These are phyloP conservation scores for Nakazawaea ernobii DNA, from an alignment of 805 yeast genomes.

Conservation along the genomic window DNA sequence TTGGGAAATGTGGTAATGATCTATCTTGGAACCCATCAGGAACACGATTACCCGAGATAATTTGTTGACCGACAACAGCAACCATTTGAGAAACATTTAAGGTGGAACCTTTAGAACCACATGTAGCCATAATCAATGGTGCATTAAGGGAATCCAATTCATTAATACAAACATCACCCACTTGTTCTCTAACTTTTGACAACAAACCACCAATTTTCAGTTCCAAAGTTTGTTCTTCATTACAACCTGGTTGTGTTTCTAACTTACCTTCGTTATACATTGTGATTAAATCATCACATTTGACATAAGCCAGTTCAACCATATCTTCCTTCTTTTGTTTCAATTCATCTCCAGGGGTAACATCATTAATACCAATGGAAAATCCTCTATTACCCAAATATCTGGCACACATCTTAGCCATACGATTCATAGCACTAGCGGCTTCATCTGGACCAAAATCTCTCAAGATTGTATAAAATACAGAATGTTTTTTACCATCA, in stretches of 20 bases:
- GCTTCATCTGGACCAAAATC: conserved; percentile 98
- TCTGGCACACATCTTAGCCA: conserved; percentile 98
- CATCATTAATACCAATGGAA: conserved; percentile 96
- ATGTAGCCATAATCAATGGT: conserved; percentile 97
- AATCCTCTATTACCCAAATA: conserved; percentile 93
- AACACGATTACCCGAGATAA: conserved; percentile 97
- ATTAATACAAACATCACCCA: conserved; percentile 93
- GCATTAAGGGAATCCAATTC: conserved; percentile 90
- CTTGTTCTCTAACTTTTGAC: conserved; percentile 97
- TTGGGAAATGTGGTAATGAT: conserved; percentile 93
- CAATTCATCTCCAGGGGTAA: conserved; percentile 83
- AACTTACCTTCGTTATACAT: conserved; percentile 76
- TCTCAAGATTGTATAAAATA: conserved; percentile 88
- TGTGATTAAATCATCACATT: conserved; percentile 87
- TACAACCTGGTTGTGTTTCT: conserved; percentile 98
- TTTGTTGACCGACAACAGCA: conserved; percentile 99
- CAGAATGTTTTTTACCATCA: conserved; percentile 97
- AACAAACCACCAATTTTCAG: conserved; percentile 95
- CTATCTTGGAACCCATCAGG: conserved; percentile 99
- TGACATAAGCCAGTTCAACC: conserved; percentile 85
- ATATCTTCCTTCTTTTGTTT: conserved; percentile 73
- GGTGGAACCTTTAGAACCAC: conserved; percentile 98
- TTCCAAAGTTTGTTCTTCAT: conserved; percentile 96
- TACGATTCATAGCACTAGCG: conserved; percentile 92
- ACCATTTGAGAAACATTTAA: conserved; percentile 99